A percentile compares a stretch with the other conserved stretches of the same genome.
Evolutionary conservation across 164 flowering plant genomes (phyloP).

Genomic region (Malania oleifera): DNA sequence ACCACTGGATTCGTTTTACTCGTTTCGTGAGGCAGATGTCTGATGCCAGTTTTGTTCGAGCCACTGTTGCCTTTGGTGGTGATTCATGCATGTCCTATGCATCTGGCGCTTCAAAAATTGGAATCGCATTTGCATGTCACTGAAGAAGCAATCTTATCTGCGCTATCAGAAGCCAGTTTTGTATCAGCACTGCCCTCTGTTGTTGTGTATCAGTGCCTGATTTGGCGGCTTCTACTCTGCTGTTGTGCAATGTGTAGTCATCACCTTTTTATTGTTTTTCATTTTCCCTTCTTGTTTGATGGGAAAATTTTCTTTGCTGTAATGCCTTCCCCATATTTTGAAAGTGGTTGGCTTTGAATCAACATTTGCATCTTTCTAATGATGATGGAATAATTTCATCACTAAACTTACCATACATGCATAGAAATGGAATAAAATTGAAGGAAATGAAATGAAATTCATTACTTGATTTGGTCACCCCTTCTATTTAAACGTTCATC

Average conservation of each 20-base stretch:
- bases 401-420: too few relatives aligned
- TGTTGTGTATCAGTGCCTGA: background rate
- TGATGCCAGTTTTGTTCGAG: slow-evolving; percentile 35
- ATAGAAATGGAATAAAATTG: too few relatives aligned
- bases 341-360: too few relatives aligned
- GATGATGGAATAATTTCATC: too few relatives aligned
- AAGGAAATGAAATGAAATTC: too few relatives aligned
- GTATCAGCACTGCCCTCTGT: background rate
- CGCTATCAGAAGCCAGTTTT: background rate
- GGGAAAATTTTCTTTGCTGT: too few relatives aligned
- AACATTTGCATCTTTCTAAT: too few relatives aligned
- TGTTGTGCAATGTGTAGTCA: slow-evolving; percentile 3
- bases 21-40: slow-evolving; percentile 65
- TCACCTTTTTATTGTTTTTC: background rate
- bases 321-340: too few relatives aligned
- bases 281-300: too few relatives aligned
- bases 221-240: background rate
- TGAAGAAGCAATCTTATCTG: background rate
- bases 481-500: too few relatives aligned
- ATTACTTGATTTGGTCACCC: too few relatives aligned
- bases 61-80: slow-evolving; percentile 31
- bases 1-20: slow-evolving; percentile 49
- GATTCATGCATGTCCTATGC: slow-evolving; percentile 20
- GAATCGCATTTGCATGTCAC: slow-evolving; percentile 28
- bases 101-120: slow-evolving; percentile 19